Base-by-base conservation (phyloP, 495 filamentous ascomycete genomes). In the Pyrenula aspistea region DNA sequence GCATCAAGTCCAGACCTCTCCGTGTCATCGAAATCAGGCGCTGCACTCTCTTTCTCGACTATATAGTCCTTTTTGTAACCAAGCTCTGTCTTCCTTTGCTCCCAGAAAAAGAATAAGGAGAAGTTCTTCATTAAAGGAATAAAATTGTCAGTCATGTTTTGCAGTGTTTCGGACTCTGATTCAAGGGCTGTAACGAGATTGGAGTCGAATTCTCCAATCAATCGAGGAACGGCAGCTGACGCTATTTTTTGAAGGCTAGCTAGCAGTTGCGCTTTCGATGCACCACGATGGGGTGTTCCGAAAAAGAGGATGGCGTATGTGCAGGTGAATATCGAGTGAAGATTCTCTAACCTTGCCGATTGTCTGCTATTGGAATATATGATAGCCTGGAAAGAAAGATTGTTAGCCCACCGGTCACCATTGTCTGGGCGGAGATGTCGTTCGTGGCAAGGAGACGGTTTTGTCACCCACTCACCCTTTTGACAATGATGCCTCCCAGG, bases 61-160 rank as follows among this genome's bases (percentile, higher is more conserved):
- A 71, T 59, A 58, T 68, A 70, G 19, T 62, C 61, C 25, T 57
- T 57, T 22, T 55, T 63, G 25, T 66, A 67, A 36, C 65, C 65
- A 22, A 72, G 50, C 57, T 72, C 61, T 12, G 65, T 72, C 42
- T 65, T 67, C 53, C 65, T 61, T 54, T 74, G 70, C 55, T 76
- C 73, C 73, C 73, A 75, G 59, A 76, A 71, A 61, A 71, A 71
- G 59, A 62, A 71, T 22, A 75, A 59, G 10, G 58, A 63, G 59
- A 75, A 73, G 24, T 65, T 62, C 21, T 62, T 57, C 73, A 74
- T 73, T 51, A 76, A 57, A 10, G 73, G 73, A 3, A 59, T 62
- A 56, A 76, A 76, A 20, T 70, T 62, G 56, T 73, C 73, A 24
- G 63, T 73, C 58, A 75, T 68, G 57, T 73, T 66, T 57, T 73